Evolutionary conservation across 116 monocot genomes (phyloP).

Genomic region (Papilionanthe hybrid): DNA sequence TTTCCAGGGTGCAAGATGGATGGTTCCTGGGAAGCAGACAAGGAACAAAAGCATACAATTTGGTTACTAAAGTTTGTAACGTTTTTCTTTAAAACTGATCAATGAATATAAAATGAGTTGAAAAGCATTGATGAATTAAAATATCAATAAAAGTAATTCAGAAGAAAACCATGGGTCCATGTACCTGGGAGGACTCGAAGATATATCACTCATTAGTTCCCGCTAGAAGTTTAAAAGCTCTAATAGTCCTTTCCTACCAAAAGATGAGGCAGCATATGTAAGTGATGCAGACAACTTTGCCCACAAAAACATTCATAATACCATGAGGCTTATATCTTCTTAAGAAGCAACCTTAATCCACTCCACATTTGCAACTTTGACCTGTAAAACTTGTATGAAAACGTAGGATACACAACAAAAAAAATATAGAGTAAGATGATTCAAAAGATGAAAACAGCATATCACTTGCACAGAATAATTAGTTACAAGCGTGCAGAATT

Average conservation of each 20-base stretch:
- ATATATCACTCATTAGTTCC: slow-evolving; percentile 68
- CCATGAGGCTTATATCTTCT: slow-evolving; percentile 72
- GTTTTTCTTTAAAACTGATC: background rate
- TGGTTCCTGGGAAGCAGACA: too few relatives aligned
- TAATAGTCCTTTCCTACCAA: slow-evolving; percentile 56
- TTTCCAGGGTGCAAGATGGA: too few relatives aligned
- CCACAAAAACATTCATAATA: slow-evolving; percentile 15
- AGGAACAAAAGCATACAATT: background rate
- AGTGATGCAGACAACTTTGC: background rate
- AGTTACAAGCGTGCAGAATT: too few relatives aligned
- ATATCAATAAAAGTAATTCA: background rate
- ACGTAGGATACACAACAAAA: background rate
- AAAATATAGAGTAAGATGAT: background rate
- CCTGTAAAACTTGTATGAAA: slow-evolving; percentile 30
- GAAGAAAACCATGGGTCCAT: background rate
- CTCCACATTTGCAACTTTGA: slow-evolving; percentile 77
- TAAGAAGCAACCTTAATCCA: slow-evolving; percentile 79
- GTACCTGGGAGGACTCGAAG: slow-evolving; percentile 84
- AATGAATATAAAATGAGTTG: background rate
- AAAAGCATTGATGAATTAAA: background rate
- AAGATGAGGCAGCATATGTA: slow-evolving; percentile 1
- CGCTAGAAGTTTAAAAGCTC: slow-evolving; percentile 55
- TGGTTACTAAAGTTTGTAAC: background rate
- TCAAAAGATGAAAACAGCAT: background rate
- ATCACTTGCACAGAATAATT: background rate